phyloP scores from a whole-genome alignment of 495 filamentous ascomycete genomes.

The Penicillium taxi region DNA sequence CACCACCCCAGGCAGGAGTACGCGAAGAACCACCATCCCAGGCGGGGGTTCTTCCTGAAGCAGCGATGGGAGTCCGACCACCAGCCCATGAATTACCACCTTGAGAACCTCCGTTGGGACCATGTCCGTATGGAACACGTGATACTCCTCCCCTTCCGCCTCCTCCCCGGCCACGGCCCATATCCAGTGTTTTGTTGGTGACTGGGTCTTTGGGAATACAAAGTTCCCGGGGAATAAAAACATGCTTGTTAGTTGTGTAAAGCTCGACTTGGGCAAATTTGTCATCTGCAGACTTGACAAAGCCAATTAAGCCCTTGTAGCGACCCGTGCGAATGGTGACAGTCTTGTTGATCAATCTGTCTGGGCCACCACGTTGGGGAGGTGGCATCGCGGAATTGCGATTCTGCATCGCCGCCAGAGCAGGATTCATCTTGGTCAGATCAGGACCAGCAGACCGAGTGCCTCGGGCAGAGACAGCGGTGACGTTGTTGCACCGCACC shows the following conservation, averaged over 20 bases:
- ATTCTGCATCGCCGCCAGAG: constrained; percentile 52
- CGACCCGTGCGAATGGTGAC: constrained; percentile 75
- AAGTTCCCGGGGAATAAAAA: constrained; percentile 69
- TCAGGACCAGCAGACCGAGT: constrained; percentile 67
- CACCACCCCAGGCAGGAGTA: constrained; percentile 61
- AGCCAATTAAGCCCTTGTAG: constrained; percentile 88
- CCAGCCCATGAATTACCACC: constrained; percentile 41
- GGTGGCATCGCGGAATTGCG: constrained; percentile 48
- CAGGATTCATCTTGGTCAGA: constrained; percentile 87
- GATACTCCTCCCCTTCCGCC: constrained; percentile 50
- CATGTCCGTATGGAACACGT: constrained; percentile 37
- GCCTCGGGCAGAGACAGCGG: constrained; percentile 85
- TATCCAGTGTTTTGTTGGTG: constrained; percentile 66
- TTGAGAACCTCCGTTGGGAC: constrained; percentile 28
- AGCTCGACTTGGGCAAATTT: constrained; percentile 80
- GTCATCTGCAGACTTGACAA: constrained; percentile 88
- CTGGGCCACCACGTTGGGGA: constrained; percentile 72
- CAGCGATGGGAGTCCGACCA: constrained; percentile 60
- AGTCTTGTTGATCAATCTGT: constrained; percentile 84
- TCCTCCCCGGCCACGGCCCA: constrained; percentile 49
- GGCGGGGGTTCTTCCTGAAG: too few species aligned
- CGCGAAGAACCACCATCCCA: too few species aligned
- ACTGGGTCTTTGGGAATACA: constrained; percentile 73
- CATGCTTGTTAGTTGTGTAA: constrained; percentile 81
- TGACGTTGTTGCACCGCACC: constrained; percentile 73